These are phyloP conservation scores for Metschnikowia kunwiensis DNA, from an alignment of 805 yeast genomes.

Conservation along the genomic window DNA sequence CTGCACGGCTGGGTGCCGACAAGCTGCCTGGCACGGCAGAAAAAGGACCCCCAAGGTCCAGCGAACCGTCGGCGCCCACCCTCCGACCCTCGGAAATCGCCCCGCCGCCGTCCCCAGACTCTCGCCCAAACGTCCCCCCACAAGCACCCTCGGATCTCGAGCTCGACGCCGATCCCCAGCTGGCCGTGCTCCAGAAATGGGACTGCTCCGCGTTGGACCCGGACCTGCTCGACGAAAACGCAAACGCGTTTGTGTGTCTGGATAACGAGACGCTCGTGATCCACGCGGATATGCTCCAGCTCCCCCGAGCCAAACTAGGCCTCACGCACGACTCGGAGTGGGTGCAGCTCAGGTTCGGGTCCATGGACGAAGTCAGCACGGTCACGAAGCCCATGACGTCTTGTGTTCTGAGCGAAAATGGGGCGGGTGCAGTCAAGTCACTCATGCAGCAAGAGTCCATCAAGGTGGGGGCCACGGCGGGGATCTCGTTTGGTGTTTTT, in stretches of 20 bases:
- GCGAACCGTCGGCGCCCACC: too few relatives aligned
- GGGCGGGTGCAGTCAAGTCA: slow-evolving; percentile 9
- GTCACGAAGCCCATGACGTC: slow-evolving; percentile 7
- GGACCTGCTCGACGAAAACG: not conserved
- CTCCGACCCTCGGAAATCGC: too few relatives aligned
- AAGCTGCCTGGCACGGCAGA: too few relatives aligned
- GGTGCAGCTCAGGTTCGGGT: slow-evolving; percentile 13
- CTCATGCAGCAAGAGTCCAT: slow-evolving; percentile 1
- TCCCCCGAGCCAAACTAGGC: not conserved
- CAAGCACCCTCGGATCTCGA: too few relatives aligned
- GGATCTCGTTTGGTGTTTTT: slow-evolving; percentile 2
- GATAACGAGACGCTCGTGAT: slow-evolving; percentile 3
- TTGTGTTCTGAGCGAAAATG: slow-evolving; percentile 8
- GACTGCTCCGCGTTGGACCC: not conserved
- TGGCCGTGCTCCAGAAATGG: too few relatives aligned
- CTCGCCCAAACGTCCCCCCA: too few relatives aligned
- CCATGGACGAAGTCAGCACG: not conserved
- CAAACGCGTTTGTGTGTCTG: slow-evolving; percentile 2
- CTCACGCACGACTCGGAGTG: slow-evolving; percentile 3
- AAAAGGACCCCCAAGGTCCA: too few relatives aligned
- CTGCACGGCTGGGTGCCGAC: too few relatives aligned
- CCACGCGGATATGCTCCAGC: slow-evolving; percentile 1
- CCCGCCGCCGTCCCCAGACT: too few relatives aligned
- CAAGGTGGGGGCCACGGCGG: not conserved
- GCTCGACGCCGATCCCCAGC: too few relatives aligned